phyloP scores from a whole-genome alignment of 2,329 filamentous ascomycete genomes.

The Fusarium sp. region DNA sequence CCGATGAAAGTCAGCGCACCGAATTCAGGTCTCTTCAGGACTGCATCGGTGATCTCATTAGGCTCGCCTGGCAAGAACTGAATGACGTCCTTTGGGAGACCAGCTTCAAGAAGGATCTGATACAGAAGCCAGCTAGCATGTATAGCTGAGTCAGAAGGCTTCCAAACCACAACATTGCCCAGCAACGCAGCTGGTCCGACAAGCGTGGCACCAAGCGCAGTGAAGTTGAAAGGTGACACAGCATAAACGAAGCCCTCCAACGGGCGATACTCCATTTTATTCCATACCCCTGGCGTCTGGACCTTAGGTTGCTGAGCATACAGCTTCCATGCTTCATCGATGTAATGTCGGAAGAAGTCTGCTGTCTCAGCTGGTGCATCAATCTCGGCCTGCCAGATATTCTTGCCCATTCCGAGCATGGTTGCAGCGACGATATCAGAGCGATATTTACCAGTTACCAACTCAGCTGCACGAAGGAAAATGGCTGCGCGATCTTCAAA shows the following conservation, averaged over 20 bases:
- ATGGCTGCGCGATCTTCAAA: constrained; percentile 36
- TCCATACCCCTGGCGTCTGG: constrained; percentile 26
- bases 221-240: constrained; percentile 58
- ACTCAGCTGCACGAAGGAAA: constrained; percentile 32
- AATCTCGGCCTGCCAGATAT: constrained; percentile 38
- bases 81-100: constrained; percentile 53
- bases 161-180: constrained; percentile 58
- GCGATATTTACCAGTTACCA: constrained; percentile 37
- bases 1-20: constrained; percentile 54
- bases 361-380: constrained; percentile 40
- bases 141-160: constrained; percentile 51
- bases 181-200: constrained; percentile 51
- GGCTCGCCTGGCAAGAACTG: constrained; percentile 56
- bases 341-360: constrained; percentile 51
- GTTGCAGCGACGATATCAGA: constrained; percentile 35
- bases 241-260: constrained; percentile 58
- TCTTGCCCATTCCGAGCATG: constrained; percentile 40
- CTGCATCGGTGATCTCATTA: constrained; percentile 49
- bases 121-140: constrained; percentile 52
- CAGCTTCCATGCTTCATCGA: constrained; percentile 34
- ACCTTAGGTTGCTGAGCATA: constrained; percentile 25
- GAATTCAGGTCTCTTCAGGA: constrained; percentile 53
- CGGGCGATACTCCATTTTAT: constrained; percentile 51
- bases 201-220: constrained; percentile 54
- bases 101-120: constrained; percentile 55